These are phyloP conservation scores for Russula compacta DNA, from an alignment of 768 basidiomycete species.

Conservation along the genomic window DNA sequence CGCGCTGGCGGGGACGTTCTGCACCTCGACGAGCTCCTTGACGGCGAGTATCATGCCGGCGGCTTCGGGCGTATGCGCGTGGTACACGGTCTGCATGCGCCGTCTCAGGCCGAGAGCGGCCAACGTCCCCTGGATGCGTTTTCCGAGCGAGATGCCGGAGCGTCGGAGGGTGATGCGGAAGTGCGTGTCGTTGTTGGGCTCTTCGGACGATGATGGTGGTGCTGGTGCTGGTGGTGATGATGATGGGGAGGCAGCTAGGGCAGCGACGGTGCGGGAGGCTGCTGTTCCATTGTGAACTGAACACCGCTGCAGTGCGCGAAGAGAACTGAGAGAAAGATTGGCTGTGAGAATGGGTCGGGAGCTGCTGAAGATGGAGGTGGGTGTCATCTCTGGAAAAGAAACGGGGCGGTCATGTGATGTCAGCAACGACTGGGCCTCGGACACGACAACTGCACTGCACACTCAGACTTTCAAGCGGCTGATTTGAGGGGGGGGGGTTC, in stretches of 20 bases:
- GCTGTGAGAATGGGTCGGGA: neutral
- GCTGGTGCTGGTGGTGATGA: too few species aligned
- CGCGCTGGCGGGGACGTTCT: constrained; percentile 62
- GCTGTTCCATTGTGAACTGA: constrained; percentile 4
- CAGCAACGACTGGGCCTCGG: too few species aligned
- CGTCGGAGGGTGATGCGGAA: constrained; percentile 85
- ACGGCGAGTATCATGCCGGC: constrained; percentile 83
- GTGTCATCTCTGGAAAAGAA: neutral
- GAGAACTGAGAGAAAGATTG: neutral
- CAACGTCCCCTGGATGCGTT: constrained; percentile 62
- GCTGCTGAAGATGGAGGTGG: neutral
- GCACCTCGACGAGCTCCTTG: constrained; percentile 85
- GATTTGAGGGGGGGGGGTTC: too few species aligned
- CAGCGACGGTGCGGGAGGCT: constrained; percentile 14
- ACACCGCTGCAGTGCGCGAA: neutral
- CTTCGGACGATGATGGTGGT: constrained; percentile 6
- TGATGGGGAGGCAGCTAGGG: neutral
- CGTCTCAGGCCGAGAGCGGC: constrained; percentile 76
- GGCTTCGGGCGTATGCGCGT: constrained; percentile 57
- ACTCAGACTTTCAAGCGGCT: too few species aligned
- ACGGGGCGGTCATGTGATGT: neutral
- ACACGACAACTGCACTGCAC: too few species aligned
- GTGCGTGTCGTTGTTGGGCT: constrained; percentile 57
- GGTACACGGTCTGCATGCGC: constrained; percentile 79
- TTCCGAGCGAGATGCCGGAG: constrained; percentile 76